A percentile compares a stretch with the other conserved stretches of the same genome.
Evolutionary conservation across 2,329 filamentous ascomycete genomes (phyloP).

Genomic region (Paracorniculantispora psalliotae): DNA sequence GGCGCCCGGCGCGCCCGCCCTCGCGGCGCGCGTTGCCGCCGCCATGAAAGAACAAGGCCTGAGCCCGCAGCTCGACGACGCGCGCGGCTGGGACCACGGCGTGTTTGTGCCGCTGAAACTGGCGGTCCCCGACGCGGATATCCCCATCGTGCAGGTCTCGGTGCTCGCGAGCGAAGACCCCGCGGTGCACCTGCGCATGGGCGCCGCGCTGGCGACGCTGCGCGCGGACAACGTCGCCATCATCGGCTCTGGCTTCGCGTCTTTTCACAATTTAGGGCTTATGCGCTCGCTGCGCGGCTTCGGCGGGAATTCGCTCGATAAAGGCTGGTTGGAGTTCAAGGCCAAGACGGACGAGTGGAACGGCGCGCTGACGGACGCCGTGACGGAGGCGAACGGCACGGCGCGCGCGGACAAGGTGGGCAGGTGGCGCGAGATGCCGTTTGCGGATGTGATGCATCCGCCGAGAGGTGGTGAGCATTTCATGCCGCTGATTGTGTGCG

Average conservation of each 20-base stretch:
- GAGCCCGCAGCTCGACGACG: conserved; percentile 30
- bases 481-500: conserved; percentile 53
- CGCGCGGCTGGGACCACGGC: conserved; percentile 54
- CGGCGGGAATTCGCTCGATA: background rate
- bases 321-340: conserved; percentile 20
- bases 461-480: conserved; percentile 52
- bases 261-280: conserved; percentile 48
- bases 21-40: conserved; percentile 45
- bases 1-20: conserved; percentile 48
- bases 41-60: conserved; percentile 44
- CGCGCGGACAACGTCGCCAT: conserved; percentile 52
- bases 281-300: conserved; percentile 34
- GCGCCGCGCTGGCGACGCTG: conserved; percentile 45
- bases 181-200: conserved; percentile 44
- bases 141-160: conserved; percentile 54
- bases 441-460: conserved; percentile 51
- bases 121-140: conserved; percentile 44
- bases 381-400: conserved; percentile 26
- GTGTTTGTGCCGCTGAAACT: conserved; percentile 55
- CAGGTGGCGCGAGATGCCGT: conserved; percentile 44
- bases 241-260: conserved; percentile 56
- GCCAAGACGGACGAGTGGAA: conserved; percentile 39
- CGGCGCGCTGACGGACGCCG: conserved; percentile 36
- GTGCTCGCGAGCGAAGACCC: conserved; percentile 50
- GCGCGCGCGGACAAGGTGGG: conserved; percentile 37